Base-by-base conservation (phyloP, 2,329 filamentous ascomycete species). In the Neurospora sp. region DNA sequence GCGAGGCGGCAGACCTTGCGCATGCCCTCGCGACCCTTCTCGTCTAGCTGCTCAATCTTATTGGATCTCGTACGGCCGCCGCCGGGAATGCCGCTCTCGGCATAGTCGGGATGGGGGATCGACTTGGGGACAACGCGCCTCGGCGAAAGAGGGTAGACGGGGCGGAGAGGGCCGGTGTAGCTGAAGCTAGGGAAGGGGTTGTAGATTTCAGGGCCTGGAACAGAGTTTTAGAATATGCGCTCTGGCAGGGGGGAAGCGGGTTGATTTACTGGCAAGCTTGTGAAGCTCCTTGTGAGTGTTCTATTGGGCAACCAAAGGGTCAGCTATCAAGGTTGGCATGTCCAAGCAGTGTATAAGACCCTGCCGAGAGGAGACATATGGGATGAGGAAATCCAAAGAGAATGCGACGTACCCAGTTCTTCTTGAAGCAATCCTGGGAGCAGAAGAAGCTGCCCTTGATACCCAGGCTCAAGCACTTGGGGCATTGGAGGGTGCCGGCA, bases 381-480 rank as follows among this genome's bases (percentile, higher is more conserved):
- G 62, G 36, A 41, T 41, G 52, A 62, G 23, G 65, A 19, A 43
- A 65, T 41, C 62, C 62, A 40, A 73, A 19, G 39, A 28, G 11
- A 12, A 39, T 46, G 10, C 38, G 28, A 19, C 88, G 76, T 89
- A 98, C 96, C 96, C 96, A 99, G 84, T 93, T 99, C 81, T 89
- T 91, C 86, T 97, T 98, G 83, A 99, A 99, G 85, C 96, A 99
- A 76, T 98, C 96, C 81, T 99, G 96, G 37, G 93, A 93, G 84
- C 96, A 99, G 83, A 98, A 99, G 82, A 89, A 97, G 83, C 93
- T 97, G 77, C 96, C 92, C 78, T 94, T 89, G 76, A 89, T 90
- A 69, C 91, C 92, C 65, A 94, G 84, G 82, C 97, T 97, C 77
- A 97, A 86, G 80, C 96, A 99, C 67, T 92, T 98, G 69, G 96